Evolutionary conservation across 768 basidiomycete genomes (phyloP).

Genomic region (Chalciporus chontae): DNA sequence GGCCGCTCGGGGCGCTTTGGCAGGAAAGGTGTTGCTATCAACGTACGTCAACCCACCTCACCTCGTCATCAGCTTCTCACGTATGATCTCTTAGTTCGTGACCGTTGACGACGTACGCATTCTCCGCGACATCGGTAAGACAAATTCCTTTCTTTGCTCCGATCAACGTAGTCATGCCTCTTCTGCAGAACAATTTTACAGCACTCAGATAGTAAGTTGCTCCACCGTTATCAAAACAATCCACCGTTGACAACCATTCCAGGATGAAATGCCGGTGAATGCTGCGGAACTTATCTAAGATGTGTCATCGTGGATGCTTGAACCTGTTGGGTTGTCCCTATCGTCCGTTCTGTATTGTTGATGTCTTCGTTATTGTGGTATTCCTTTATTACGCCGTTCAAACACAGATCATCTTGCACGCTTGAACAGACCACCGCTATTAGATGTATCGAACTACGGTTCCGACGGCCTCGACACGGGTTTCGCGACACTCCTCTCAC

Average conservation of each 20-base stretch:
- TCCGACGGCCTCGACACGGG: too few relatives aligned
- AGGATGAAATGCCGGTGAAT: conserved; percentile 99
- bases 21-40: conserved; percentile 98
- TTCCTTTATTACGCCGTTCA: neutral
- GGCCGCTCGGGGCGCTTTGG: conserved; percentile 99
- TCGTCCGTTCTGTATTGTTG: conserved; percentile 18
- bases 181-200: conserved; percentile 86
- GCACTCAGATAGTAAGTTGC: conserved; percentile 78
- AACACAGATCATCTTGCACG: neutral
- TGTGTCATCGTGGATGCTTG: neutral
- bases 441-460: too few relatives aligned
- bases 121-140: conserved; percentile 91
- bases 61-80: conserved; percentile 13
- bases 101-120: conserved; percentile 96
- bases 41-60: conserved; percentile 51
- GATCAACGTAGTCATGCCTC: conserved; percentile 10
- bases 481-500: neutral
- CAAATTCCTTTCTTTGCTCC: neutral
- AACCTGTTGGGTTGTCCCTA: conserved; percentile 5
- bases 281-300: conserved; percentile 91
- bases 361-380: conserved; percentile 8
- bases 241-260: conserved; percentile 24
- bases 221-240: conserved; percentile 1
- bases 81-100: conserved; percentile 58
- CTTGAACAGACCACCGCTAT: neutral